Base-by-base conservation (phyloP, 768 basidiomycete genomes). In the Tricholoma flavovirens region DNA sequence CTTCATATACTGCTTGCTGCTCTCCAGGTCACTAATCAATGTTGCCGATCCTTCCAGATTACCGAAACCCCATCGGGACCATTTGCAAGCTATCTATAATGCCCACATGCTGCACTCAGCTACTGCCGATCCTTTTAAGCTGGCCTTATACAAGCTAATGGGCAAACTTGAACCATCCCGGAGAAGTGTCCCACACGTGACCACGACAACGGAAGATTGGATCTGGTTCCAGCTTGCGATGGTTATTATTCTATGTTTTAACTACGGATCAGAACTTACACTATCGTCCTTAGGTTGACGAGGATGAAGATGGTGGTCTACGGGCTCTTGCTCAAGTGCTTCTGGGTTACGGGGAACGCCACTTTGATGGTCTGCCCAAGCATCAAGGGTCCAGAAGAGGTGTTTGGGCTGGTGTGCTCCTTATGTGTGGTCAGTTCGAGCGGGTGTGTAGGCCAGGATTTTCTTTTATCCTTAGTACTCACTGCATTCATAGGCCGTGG, bases 141-240 rank as follows among this genome's bases (percentile, higher is more conserved):
- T 95, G 53, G 95, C 94, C 0, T 70, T 99, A 30, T 98, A 97
- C 77, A 98, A 97, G 69, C 76, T 99, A 33, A 88, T 98, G 78
- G 96, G 93, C 43, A 90, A 90, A 63, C 81, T 96, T 52, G 97
- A 99, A 62, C 84, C 93, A 1, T 71, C 81, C 4, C 78, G 90
- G 55, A 80, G 93, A 49, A 88, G 83, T 63, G 86, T 95, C 2
- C 81, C 84, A 5, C 83, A 86, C 38, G 93, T 98, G 4, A 98
- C 94, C 0, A 81, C 82, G 9, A 95, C 94, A 1, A 94, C 92
- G 2, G 97, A 98, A 68, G 97, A 99, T 70, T 99, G 96, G 96
- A 76, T 98, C 33, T 99, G 96, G 96, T 87, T 95, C 76, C 95
- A 99, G 73, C 79, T 98, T 12, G 80, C 87, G 1, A 88, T 98